Conservation (phyloP, 257 asterid species). For the Plantago elongata region DNA sequence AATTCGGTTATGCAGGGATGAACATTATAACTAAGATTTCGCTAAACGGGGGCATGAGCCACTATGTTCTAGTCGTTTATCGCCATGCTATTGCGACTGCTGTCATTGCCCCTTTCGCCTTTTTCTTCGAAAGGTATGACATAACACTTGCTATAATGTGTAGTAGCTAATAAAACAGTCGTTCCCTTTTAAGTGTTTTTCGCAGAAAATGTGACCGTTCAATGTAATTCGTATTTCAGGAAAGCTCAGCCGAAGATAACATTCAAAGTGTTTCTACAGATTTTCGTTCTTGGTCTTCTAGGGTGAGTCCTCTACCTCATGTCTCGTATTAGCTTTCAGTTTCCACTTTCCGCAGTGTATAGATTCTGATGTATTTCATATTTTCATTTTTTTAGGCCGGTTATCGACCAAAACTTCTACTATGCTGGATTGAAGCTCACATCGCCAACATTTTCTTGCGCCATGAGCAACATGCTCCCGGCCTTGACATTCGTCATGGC, state of each 20-base stretch:
- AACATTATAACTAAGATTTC: constrained; percentile 62
- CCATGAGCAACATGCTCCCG: constrained; percentile 83
- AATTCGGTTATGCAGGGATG: constrained; percentile 78
- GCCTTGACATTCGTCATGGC: constrained; percentile 83
- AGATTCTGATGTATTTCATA: background rate
- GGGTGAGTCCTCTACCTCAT: constrained; percentile 39
- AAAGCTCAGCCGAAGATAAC: constrained; percentile 83
- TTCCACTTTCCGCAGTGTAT: too few species aligned
- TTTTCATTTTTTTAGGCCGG: constrained; percentile 55
- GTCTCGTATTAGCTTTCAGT: too few species aligned
- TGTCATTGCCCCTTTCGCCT: constrained; percentile 67
- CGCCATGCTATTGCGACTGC: constrained; percentile 66
- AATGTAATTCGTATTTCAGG: constrained; percentile 28
- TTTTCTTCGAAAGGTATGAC: constrained; percentile 60
- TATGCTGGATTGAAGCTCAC: constrained; percentile 76
- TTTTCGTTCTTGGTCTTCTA: constrained; percentile 77
- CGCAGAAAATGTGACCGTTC: background rate
- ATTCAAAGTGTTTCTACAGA: constrained; percentile 71
- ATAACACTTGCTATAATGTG: background rate
- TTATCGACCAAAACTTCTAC: constrained; percentile 80
- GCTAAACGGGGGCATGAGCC: constrained; percentile 73
- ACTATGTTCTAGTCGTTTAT: constrained; percentile 61
- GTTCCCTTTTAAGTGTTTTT: background rate
- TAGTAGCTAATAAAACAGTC: background rate
- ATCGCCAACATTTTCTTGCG: constrained; percentile 83